phyloP scores from a whole-genome alignment of 164 flowering plant genomes.

The Buxus sempervirens region DNA sequence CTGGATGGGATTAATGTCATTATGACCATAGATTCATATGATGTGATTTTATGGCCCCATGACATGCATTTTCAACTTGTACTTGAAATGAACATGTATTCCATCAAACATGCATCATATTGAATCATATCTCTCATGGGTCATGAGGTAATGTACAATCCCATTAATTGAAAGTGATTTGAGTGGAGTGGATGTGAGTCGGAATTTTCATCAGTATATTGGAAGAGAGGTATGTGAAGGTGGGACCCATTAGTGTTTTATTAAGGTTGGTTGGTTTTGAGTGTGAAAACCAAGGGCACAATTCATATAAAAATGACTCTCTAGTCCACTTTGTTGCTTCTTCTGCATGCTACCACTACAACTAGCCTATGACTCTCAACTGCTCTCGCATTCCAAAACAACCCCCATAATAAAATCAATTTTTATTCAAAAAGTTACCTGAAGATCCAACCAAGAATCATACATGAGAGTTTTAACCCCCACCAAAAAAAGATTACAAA shows the following conservation, averaged over 20 bases:
- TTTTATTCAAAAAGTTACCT: constrained; percentile 19
- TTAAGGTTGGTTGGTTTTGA: constrained; percentile 1
- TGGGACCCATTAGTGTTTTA: not conserved
- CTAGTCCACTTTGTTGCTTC: too few relatives aligned
- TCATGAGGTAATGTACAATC: too few relatives aligned
- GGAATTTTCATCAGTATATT: not conserved
- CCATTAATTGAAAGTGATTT: not conserved
- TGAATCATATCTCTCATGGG: too few relatives aligned
- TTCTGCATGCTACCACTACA: too few relatives aligned
- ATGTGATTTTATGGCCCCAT: too few relatives aligned
- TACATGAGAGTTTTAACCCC: constrained; percentile 7
- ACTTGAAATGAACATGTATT: too few relatives aligned
- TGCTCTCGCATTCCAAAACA: not conserved
- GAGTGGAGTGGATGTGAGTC: not conserved
- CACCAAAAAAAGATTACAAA: constrained; percentile 12
- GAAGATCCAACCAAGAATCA: constrained; percentile 14
- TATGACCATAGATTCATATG: too few relatives aligned
- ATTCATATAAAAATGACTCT: too few relatives aligned
- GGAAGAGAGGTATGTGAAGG: not conserved
- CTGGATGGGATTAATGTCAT: too few relatives aligned
- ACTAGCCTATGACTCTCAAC: not conserved
- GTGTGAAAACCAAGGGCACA: constrained; percentile 3
- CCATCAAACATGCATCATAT: too few relatives aligned
- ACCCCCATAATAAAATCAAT: not conserved
- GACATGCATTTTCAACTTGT: too few relatives aligned